Evolutionary conservation across 169 alveolate species (phyloP), one percentile per base, ranked within the genome.

Genomic region (Eimeria necatrix): DNA sequence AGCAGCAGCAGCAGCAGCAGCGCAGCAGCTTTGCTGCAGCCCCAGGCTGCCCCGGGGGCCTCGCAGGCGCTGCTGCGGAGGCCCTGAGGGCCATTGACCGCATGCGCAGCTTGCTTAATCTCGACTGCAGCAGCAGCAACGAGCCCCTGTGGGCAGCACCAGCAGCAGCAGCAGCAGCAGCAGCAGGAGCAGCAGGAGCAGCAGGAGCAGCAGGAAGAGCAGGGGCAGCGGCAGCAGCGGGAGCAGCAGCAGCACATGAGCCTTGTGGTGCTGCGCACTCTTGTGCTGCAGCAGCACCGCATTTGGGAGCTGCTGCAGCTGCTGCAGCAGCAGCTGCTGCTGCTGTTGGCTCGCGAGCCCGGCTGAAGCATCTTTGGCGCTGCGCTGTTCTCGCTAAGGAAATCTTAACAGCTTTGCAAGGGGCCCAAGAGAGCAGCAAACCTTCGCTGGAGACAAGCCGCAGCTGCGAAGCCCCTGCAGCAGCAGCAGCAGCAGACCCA

Each of bases 1-100:
- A 73, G 52, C 84, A 24, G 84, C 73, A 61, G 73, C 73, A 61
- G 73, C n/a, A n/a, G n/a, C n/a, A n/a, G n/a, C n/a, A n/a, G n/a
- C n/a, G n/a, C n/a, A n/a, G n/a, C n/a, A n/a, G 68, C 68, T 59
- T 59, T n/a, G n/a, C n/a, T n/a, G n/a, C n/a, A n/a, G n/a, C n/a
- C n/a, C n/a, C n/a, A n/a, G n/a, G 68, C 68, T 14, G 18, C 18
- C 18, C 68, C 10, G 53, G 20, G 84, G 53, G 10, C 56, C 53
- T 73, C 0, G n/a, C 14, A 46, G 26, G 56, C n/a, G 84, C 53
- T 22, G 84, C 84, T 22, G 52, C 20, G 84, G 84, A 73, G 84
- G 84, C 84, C 14, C 52, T 73, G 84, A 73, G 52, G 84, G n/a
- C 53, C 48, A 10, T 73, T 20, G 73, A 16, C 73, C 16, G n/a